phyloP scores from a whole-genome alignment of 345 rosid species.

The Populus tremula region DNA sequence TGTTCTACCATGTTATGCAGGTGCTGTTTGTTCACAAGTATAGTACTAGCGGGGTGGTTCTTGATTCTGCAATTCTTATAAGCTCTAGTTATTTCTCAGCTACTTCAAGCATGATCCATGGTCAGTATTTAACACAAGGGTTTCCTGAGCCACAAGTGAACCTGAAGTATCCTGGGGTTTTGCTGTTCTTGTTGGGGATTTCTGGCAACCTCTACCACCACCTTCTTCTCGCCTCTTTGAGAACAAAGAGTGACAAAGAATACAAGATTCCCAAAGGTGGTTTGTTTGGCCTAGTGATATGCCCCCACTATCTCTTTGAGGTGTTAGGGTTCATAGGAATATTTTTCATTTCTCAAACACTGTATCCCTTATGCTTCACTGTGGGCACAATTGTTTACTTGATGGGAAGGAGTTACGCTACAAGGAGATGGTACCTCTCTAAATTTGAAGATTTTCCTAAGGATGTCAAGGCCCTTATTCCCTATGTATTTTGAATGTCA shows the following conservation, averaged over 20 bases:
- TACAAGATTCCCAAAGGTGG: conserved; percentile 68
- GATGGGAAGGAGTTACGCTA: conserved; percentile 52
- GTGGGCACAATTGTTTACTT: conserved; percentile 42
- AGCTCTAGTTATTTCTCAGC: conserved; percentile 16
- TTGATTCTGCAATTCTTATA: conserved; percentile 13
- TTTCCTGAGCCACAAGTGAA: conserved; percentile 28
- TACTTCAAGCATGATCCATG: conserved; percentile 11
- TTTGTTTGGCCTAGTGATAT: conserved; percentile 46
- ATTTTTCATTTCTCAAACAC: conserved; percentile 53
- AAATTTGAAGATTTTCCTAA: conserved; percentile 65
- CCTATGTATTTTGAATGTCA: conserved; percentile 41
- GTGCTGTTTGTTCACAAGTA: conserved; percentile 27
- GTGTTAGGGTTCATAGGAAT: conserved; percentile 49
- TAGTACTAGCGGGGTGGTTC: conserved; percentile 12
- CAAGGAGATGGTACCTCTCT: conserved; percentile 60
- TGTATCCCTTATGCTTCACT: conserved; percentile 34
- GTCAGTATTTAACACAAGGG: conserved; percentile 10
- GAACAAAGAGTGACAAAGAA: conserved; percentile 39
- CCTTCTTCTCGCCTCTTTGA: conserved; percentile 34
- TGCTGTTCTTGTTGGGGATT: conserved; percentile 47
- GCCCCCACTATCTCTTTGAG: conserved; percentile 78
- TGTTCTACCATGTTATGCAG: conserved; percentile 1
- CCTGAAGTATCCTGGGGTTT: conserved; percentile 35
- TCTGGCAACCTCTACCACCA: conserved; percentile 76
- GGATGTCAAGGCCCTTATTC: conserved; percentile 48